These are phyloP conservation scores for Spinacia oleracea DNA, from an alignment of 179 eudicot genomes.

Conservation along the genomic window DNA sequence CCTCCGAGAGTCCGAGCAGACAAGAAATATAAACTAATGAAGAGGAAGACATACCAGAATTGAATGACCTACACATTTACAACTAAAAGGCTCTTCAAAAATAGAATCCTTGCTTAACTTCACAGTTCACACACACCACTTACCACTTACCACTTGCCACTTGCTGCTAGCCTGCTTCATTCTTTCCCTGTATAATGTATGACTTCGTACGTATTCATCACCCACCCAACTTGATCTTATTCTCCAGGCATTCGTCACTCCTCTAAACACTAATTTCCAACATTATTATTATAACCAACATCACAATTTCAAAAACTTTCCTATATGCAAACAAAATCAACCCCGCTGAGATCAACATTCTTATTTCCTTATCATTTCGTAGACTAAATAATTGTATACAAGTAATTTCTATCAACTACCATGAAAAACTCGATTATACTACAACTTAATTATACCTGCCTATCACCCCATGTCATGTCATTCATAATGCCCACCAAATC, in stretches of 20 bases:
- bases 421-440: too few relatives aligned
- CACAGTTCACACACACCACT: background rate
- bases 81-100: background rate
- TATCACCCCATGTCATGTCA: conserved; percentile 1
- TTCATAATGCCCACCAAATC: conserved; percentile 31
- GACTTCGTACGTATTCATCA: too few relatives aligned
- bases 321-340: background rate
- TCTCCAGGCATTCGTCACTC: background rate
- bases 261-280: conserved; percentile 13
- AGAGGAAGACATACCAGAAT: background rate
- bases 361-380: background rate
- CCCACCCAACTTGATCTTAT: background rate
- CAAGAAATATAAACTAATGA: background rate
- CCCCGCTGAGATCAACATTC: background rate
- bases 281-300: background rate
- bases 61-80: background rate
- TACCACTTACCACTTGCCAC: too few relatives aligned
- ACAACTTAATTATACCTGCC: conserved; percentile 38
- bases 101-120: too few relatives aligned
- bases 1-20: background rate
- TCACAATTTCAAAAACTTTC: background rate
- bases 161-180: too few relatives aligned
- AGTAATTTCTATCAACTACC: too few relatives aligned
- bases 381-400: too few relatives aligned
- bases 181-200: background rate